phyloP scores from a whole-genome alignment of 768 basidiomycete species.

The Hygrocybe punicea region DNA sequence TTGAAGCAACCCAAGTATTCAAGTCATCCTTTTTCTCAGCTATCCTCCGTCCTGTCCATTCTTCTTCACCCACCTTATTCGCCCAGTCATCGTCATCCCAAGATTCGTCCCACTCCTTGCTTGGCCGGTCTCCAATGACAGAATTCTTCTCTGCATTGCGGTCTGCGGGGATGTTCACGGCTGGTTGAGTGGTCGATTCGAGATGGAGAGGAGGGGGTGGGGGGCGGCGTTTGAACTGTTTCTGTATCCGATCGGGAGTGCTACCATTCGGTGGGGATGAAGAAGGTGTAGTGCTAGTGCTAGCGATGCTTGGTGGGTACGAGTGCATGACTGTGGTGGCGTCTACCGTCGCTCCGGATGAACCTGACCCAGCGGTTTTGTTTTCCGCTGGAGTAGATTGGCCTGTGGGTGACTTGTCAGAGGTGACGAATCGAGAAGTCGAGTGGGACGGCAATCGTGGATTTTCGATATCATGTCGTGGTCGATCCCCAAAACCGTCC shows the following conservation, averaged over 20 bases:
- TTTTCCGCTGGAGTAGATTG: constrained; percentile 36
- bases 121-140: constrained; percentile 11
- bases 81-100: constrained; percentile 59
- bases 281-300: constrained; percentile 39
- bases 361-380: constrained; percentile 40
- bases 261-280: constrained; percentile 24
- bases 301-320: constrained; percentile 59
- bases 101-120: constrained; percentile 47
- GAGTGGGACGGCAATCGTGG: constrained; percentile 37
- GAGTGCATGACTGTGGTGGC: constrained; percentile 45
- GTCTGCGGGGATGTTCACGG: constrained; percentile 26
- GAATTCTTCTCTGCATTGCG: not conserved
- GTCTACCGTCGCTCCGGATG: constrained; percentile 13
- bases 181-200: constrained; percentile 24
- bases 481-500: constrained; percentile 42
- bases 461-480: constrained; percentile 46
- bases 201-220: constrained; percentile 40
- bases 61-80: constrained; percentile 45
- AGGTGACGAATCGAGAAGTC: constrained; percentile 8
- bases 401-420: constrained; percentile 26
- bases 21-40: constrained; percentile 38
- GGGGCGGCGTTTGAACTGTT: constrained; percentile 35
- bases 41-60: constrained; percentile 42
- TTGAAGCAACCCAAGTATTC: constrained; percentile 21
- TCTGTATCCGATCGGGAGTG: constrained; percentile 32